Base-by-base conservation (phyloP, 179 eudicot species). In the Drosera spatulata region DNA sequence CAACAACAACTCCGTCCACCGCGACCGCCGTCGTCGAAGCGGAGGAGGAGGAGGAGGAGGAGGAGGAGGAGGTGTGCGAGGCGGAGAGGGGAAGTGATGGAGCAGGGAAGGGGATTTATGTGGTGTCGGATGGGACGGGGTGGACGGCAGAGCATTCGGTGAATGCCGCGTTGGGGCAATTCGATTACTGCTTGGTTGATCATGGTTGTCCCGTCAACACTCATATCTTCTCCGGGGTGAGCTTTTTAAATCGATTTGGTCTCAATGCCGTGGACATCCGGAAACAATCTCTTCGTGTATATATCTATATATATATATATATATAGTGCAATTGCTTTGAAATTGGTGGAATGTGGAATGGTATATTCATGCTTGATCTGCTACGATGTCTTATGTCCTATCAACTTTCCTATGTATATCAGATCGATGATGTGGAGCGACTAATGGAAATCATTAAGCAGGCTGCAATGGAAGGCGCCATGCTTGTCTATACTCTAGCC, bases 121-220 rank as follows among this genome's bases (percentile, higher is more conserved):
- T 91, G 80, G 90, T 91, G 4, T 91, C 98, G 3, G 98, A 91
- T 51, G 93, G 96, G 1, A 88, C 98, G 0, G 98, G 98, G 13
- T 89, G 95, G 96, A 91, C 96, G 70, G 98, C 77, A 53, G 98
- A 91, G 76, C 87, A 91, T 41, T 75, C 86, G 41, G 93, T 91
- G 57, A 79, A 56, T 41, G 98, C 95, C 58, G 96, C 98, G 64
- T 79, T 91, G 68, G 95, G 96, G 22, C 98, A 91, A 77, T 91
- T 91, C 52, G 98, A 86, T 41, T 78, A 86, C 55, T 91, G 96
- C 63, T 74, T 91, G 71, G 86, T 86, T 56, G 87, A 91, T 67
- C 81, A 80, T 49, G 91, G 60, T 3, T 91, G 96, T 55, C 66
- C 98, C 2, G 89, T 91, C 8, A 84, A 66, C 63, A 88, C 98